These are phyloP conservation scores for Vitis riparia DNA, from an alignment of 164 flowering plant genomes.

Conservation along the genomic window DNA sequence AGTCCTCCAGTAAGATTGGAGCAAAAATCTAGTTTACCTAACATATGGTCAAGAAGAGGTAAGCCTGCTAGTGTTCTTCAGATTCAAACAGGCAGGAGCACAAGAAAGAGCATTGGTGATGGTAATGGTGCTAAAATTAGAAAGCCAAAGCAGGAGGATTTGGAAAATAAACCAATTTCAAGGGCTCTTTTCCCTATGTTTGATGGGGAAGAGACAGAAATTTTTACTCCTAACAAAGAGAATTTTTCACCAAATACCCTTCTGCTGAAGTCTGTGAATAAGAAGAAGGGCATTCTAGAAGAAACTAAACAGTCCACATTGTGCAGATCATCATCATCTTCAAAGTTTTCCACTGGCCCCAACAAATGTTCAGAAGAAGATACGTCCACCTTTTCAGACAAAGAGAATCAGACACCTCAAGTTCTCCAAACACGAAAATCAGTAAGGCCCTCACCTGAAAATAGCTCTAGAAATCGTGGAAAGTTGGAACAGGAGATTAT, in stretches of 20 bases:
- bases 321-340: slow-evolving; percentile 19
- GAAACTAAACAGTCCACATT: slow-evolving; percentile 24
- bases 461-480: slow-evolving; percentile 12
- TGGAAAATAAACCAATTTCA: slow-evolving; percentile 7
- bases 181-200: slow-evolving; percentile 29
- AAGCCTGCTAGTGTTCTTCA: slow-evolving; percentile 41
- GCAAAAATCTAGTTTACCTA: slow-evolving; percentile 17
- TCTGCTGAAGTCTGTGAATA: slow-evolving; percentile 33
- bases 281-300: slow-evolving; percentile 26
- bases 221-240: slow-evolving; percentile 63
- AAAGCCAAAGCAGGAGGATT: slow-evolving; percentile 11
- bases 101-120: slow-evolving; percentile 14
- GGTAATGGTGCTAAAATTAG: slow-evolving; percentile 7
- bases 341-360: slow-evolving; percentile 23
- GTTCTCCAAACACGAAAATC: slow-evolving; percentile 32
- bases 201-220: slow-evolving; percentile 35
- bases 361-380: slow-evolving; percentile 21
- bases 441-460: slow-evolving; percentile 1
- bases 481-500: slow-evolving; percentile 20
- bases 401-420: slow-evolving; percentile 56
- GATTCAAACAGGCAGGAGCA: slow-evolving; percentile 37
- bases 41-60: slow-evolving; percentile 67
- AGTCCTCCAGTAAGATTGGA: slow-evolving; percentile 23
- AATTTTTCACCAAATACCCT: slow-evolving; percentile 52
- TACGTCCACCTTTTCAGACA: slow-evolving; percentile 28